Base-by-base conservation (phyloP, 768 basidiomycete genomes). In the Boletellus sp. region DNA sequence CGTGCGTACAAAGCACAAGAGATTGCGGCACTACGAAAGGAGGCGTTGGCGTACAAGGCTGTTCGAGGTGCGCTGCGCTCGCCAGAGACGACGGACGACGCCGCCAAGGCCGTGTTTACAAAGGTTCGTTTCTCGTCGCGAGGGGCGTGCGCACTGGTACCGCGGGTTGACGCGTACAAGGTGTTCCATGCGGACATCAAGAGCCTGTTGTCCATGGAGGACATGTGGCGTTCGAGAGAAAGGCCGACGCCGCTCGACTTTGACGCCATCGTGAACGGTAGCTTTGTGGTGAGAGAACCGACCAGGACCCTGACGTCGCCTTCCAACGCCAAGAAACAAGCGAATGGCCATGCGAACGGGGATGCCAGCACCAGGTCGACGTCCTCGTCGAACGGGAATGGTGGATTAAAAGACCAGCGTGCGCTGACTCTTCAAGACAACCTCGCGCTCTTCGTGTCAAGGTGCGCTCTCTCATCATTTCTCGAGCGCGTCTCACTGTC, bases 191-290 rank as follows among this genome's bases (percentile, higher is more conserved):
- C 78, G 2, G 96, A 99, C 60, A 92, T 98, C 57, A 77, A 79
- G 44, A 92, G 95, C 48, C 76, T 99, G 0, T 74, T 99, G 26
- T 81, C 79, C 16, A 99, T 99, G 96, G 70, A 81, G 13, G 96
- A 98, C 60, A 97, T 99, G 94, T 99, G 96, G 96, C 84, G 84
- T 28, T 80, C 87, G 6, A 80, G 95, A 35, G 80, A 84, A n/a
- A 87, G 86, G 45, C 96, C 96, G 1, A 80, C 78, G 0, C 85
- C 94, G 1, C 78, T 99, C 23, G 83, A 89, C 51, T 93, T 85
- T 59, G 83, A 88, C n/a, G 68, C 71, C 3, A 92, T 98, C 56
- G 65, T 82, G 58, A 69, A 81, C 16, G 84, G 76, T 6, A 74
- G 78, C 1, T 92, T 91, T 60, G 62, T 69, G 12, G 67, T 78